These are phyloP conservation scores for Cladophialophora yegresii DNA, from an alignment of 2,329 filamentous ascomycete genomes.

Conservation along the genomic window DNA sequence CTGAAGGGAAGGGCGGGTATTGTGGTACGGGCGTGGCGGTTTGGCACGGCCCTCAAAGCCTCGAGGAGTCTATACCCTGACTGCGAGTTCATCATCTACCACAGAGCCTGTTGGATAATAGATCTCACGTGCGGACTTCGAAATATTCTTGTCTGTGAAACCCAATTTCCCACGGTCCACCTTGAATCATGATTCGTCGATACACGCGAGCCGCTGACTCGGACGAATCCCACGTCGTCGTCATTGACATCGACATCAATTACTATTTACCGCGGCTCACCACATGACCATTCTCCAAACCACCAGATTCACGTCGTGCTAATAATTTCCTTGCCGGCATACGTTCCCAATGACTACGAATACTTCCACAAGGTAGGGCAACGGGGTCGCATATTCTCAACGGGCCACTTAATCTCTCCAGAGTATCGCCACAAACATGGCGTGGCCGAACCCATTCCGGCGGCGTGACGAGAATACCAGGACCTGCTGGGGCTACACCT, in stretches of 20 bases:
- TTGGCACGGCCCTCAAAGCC: background rate
- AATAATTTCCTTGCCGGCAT: no score
- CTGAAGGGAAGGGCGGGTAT: background rate
- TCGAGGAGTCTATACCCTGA: background rate
- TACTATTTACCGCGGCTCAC: no score
- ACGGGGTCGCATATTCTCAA: no score
- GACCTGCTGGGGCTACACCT: slow-evolving; percentile 65
- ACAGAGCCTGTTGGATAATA: background rate
- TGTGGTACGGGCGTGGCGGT: background rate
- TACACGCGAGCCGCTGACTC: background rate
- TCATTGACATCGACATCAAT: background rate
- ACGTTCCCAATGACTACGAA: no score
- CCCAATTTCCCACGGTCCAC: background rate
- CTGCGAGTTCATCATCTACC: background rate
- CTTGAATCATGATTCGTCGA: background rate
- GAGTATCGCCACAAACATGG: slow-evolving; percentile 28
- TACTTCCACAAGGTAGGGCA: no score
- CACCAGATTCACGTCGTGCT: no score
- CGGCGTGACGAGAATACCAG: slow-evolving; percentile 36
- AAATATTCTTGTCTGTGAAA: background rate
- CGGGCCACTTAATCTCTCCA: no score
- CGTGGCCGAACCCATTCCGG: slow-evolving; percentile 40
- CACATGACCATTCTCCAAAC: background rate
- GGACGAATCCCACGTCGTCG: background rate
- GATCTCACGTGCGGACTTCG: background rate